phyloP scores from a whole-genome alignment of 768 basidiomycete species.

The Cystoderma amianthinum region DNA sequence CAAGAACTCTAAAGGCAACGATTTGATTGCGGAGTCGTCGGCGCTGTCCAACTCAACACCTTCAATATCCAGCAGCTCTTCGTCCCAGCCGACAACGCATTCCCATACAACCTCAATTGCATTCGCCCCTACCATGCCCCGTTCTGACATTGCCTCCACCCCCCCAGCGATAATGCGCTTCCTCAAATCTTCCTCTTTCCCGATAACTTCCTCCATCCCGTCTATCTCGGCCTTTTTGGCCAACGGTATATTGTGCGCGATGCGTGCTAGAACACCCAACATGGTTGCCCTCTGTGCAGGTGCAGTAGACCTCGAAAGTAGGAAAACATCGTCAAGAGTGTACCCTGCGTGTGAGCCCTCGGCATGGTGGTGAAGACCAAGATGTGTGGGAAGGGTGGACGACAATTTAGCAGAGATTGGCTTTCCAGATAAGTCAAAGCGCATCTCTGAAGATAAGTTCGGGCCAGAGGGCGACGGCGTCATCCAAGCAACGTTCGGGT shows the following conservation, averaged over 20 bases:
- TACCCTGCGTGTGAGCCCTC: constrained; percentile 78
- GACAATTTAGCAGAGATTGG: constrained; percentile 54
- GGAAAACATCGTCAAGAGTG: constrained; percentile 79
- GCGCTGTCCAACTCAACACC: constrained; percentile 41
- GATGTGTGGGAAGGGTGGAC: constrained; percentile 65
- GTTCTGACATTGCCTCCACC: constrained; percentile 56
- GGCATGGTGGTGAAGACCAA: constrained; percentile 90
- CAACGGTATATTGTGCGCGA: constrained; percentile 33
- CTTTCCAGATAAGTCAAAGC: constrained; percentile 74
- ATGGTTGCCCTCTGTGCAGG: constrained; percentile 80
- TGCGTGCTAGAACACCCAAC: constrained; percentile 62
- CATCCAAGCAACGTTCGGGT: constrained; percentile 84
- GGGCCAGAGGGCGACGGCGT: constrained; percentile 20
- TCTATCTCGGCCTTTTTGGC: constrained; percentile 25
- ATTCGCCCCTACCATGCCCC: constrained; percentile 57
- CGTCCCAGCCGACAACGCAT: constrained; percentile 64
- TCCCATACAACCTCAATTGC: constrained; percentile 74
- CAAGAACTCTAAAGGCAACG: constrained; percentile 27
- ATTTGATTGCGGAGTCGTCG: constrained; percentile 20
- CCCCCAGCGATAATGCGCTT: constrained; percentile 62
- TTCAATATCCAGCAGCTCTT: constrained; percentile 22
- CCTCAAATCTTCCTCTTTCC: constrained; percentile 40
- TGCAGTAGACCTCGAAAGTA: constrained; percentile 74
- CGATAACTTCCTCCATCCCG: constrained; percentile 26
- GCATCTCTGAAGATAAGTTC: constrained; percentile 32